These are phyloP conservation scores for Vitis hybrid DNA, from an alignment of 177 flowering plant species.

Conservation along the genomic window DNA sequence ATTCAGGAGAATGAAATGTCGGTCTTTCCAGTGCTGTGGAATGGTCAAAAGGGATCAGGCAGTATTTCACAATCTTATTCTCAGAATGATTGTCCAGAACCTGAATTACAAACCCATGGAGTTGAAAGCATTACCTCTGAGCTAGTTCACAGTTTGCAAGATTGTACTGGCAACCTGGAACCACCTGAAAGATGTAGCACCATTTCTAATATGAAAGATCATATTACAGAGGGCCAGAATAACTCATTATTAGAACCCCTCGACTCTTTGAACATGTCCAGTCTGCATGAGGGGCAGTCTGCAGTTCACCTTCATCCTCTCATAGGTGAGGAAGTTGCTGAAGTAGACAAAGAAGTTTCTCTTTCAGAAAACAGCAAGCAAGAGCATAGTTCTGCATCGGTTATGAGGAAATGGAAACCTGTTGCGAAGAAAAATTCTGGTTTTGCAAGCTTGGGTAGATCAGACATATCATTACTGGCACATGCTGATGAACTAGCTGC, in stretches of 20 bases:
- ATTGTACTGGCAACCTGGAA: constrained; percentile 16
- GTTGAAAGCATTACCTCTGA: constrained; percentile 17
- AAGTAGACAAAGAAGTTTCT: constrained; percentile 23
- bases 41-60: constrained; percentile 9
- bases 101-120: constrained; percentile 9
- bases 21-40: constrained; percentile 12
- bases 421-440: constrained; percentile 36
- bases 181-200: constrained; percentile 6
- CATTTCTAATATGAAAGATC: constrained; percentile 10
- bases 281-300: constrained; percentile 16
- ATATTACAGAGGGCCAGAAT: constrained; percentile 5
- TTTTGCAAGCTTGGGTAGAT: constrained; percentile 9
- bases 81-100: constrained; percentile 9
- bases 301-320: constrained; percentile 23
- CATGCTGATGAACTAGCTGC: constrained; percentile 19
- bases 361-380: constrained; percentile 23
- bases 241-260: constrained; percentile 8
- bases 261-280: constrained; percentile 15
- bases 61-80: constrained; percentile 15
- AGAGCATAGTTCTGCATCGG: constrained; percentile 33
- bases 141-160: constrained; percentile 17
- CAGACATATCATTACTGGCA: constrained; percentile 19
- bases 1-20: constrained; percentile 19
- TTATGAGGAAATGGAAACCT: constrained; percentile 52
- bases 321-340: constrained; percentile 14